phyloP scores from a whole-genome alignment of 257 asterid species.

The Sherardia arvensis region DNA sequence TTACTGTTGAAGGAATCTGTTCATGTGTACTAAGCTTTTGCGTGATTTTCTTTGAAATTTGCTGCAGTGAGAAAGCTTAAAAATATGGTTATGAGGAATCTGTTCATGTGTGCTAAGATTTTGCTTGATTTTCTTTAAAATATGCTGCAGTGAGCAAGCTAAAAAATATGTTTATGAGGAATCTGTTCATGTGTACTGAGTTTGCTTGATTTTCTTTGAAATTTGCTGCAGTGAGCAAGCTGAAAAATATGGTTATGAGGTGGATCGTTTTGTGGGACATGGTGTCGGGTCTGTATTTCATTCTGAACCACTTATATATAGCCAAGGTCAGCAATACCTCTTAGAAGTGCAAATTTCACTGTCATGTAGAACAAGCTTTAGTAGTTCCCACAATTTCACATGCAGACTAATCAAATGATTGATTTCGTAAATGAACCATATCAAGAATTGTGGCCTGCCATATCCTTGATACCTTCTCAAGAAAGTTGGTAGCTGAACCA shows the following conservation, averaged over 20 bases:
- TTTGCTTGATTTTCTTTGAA: background rate
- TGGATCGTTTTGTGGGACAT: constrained; percentile 93
- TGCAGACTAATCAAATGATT: background rate
- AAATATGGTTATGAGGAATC: constrained; percentile 63
- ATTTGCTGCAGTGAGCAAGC: constrained; percentile 72
- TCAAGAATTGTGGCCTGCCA: background rate
- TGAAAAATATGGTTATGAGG: constrained; percentile 81
- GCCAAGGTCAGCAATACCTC: constrained; percentile 43
- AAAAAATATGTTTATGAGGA: constrained; percentile 61
- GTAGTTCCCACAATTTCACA: background rate
- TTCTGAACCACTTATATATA: constrained; percentile 86
- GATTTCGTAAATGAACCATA: background rate
- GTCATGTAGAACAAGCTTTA: background rate
- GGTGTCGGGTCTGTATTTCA: constrained; percentile 91
- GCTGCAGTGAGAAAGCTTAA: constrained; percentile 86
- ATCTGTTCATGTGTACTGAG: background rate
- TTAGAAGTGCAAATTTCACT: background rate
- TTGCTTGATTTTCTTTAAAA: background rate
- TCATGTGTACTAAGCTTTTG: no score
- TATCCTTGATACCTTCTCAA: background rate
- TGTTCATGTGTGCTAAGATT: background rate
- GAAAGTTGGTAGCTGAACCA: background rate
- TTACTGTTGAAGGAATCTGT: background rate
- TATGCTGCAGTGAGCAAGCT: constrained; percentile 72
- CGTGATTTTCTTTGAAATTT: background rate